These are phyloP conservation scores for Mucor mucedo DNA, from an alignment of 371 early-diverging fungal species.

Conservation along the genomic window DNA sequence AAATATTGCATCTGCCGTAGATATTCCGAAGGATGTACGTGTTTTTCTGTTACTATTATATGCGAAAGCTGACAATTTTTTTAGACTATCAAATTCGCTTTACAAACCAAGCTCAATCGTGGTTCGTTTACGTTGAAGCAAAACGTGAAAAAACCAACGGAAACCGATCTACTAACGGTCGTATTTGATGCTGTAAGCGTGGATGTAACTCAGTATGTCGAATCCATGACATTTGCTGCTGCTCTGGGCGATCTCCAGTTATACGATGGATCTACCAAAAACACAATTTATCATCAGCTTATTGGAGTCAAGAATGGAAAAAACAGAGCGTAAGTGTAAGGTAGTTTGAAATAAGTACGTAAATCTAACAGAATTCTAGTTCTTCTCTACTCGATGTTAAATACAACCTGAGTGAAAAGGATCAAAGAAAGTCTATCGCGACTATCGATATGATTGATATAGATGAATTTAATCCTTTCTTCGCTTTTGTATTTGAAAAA, in stretches of 20 bases:
- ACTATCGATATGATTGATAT: not conserved
- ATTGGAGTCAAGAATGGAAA: constrained; percentile 47
- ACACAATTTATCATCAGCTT: constrained; percentile 47
- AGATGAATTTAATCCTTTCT: constrained; percentile 57
- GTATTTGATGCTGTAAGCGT: constrained; percentile 68
- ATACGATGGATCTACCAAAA: constrained; percentile 43
- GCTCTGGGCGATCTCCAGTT: constrained; percentile 50
- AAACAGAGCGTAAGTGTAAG: constrained; percentile 18
- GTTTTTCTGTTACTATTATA: no score
- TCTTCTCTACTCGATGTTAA: constrained; percentile 18
- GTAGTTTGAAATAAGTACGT: no score
- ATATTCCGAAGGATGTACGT: constrained; percentile 77
- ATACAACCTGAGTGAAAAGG: constrained; percentile 12
- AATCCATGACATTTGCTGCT: constrained; percentile 40
- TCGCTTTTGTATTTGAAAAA: constrained; percentile 71
- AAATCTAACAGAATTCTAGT: not conserved
- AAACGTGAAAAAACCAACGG: constrained; percentile 22
- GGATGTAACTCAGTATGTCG: constrained; percentile 42
- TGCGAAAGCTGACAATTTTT: not conserved
- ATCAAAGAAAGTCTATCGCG: constrained; percentile 14
- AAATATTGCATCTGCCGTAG: constrained; percentile 54
- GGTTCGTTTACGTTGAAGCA: constrained; percentile 72
- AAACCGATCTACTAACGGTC: constrained; percentile 62
- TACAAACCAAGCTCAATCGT: constrained; percentile 64
- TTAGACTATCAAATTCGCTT: constrained; percentile 61